Percentiles rank a stretch among this genome's conserved stretches.
Evolutionary conservation across 108 stramenopile species (phyloP).

Genomic region (Conticribra weissflogii): DNA sequence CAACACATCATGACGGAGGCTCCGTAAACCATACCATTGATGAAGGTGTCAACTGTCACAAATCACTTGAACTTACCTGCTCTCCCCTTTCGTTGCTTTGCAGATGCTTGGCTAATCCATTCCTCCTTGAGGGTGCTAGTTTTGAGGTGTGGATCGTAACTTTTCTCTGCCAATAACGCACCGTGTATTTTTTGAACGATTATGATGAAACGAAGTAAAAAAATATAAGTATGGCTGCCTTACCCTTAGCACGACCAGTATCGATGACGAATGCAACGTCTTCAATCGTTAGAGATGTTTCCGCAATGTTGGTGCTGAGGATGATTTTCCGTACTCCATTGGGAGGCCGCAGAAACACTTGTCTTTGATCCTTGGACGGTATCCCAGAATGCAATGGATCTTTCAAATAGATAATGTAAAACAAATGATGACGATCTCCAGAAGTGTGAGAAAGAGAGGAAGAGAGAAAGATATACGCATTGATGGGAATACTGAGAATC

Average conservation of each 20-base stretch:
- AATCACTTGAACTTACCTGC: slow-evolving; percentile 70
- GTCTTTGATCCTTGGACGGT: slow-evolving; percentile 76
- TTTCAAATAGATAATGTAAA: not conserved
- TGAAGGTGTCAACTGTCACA: slow-evolving; percentile 7
- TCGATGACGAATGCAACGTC: slow-evolving; percentile 90
- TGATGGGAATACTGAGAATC: not conserved
- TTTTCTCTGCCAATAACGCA: no score
- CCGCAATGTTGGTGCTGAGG: slow-evolving; percentile 93
- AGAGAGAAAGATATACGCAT: no score
- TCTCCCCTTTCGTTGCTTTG: slow-evolving; percentile 90
- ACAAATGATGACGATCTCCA: no score
- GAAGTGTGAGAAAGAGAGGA: no score
- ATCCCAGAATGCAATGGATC: slow-evolving; percentile 87
- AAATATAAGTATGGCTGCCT: no score
- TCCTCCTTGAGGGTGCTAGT: slow-evolving; percentile 77
- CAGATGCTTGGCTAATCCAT: slow-evolving; percentile 84
- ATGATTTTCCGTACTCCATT: slow-evolving; percentile 78
- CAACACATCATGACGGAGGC: not conserved
- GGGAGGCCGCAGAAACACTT: slow-evolving; percentile 70
- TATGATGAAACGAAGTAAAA: no score
- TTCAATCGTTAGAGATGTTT: slow-evolving; percentile 93
- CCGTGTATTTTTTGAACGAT: no score
- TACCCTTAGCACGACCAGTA: slow-evolving; percentile 83
- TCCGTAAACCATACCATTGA: not conserved
- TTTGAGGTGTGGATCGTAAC: slow-evolving; percentile 87